Conservation (phyloP, 805 yeast genomes). For the Yarrowia bubula region DNA sequence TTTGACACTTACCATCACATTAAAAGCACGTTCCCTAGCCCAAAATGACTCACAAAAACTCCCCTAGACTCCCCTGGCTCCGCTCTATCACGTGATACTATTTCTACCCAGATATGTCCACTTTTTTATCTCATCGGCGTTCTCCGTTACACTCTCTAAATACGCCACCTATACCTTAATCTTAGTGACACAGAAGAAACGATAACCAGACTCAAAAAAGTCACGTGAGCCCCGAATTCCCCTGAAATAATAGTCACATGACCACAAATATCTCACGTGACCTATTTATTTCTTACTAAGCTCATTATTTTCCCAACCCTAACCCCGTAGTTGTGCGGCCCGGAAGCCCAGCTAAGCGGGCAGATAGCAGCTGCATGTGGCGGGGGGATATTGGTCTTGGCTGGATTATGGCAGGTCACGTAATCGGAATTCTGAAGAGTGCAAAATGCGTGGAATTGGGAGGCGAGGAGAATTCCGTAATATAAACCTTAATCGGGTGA, state of each 20-base stretch:
- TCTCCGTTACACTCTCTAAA: not conserved
- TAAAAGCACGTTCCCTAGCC: too few species aligned
- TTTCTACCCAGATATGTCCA: too few species aligned
- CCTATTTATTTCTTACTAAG: not conserved
- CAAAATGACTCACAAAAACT: too few species aligned
- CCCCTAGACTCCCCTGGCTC: too few species aligned
- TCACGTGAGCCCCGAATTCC: not conserved
- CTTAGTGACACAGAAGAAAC: too few species aligned
- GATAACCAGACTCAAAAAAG: not conserved
- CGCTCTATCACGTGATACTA: too few species aligned
- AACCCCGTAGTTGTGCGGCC: not conserved
- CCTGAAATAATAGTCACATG: not conserved
- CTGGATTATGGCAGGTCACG: not conserved
- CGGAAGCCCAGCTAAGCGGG: not conserved
- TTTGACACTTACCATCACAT: too few species aligned
- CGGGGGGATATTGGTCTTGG: not conserved
- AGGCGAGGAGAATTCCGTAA: not conserved
- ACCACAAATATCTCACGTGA: not conserved
- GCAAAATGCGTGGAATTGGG: not conserved
- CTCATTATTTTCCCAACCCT: not conserved
- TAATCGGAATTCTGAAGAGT: not conserved
- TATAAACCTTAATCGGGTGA: not conserved
- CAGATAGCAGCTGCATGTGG: constrained; percentile 7
- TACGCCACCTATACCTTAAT: not conserved
- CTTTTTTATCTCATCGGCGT: not conserved